A percentile compares a stretch with the other conserved stretches of the same genome.
Conservation (phyloP, 2,329 filamentous ascomycete species). For the Septoria petroselini region DNA sequence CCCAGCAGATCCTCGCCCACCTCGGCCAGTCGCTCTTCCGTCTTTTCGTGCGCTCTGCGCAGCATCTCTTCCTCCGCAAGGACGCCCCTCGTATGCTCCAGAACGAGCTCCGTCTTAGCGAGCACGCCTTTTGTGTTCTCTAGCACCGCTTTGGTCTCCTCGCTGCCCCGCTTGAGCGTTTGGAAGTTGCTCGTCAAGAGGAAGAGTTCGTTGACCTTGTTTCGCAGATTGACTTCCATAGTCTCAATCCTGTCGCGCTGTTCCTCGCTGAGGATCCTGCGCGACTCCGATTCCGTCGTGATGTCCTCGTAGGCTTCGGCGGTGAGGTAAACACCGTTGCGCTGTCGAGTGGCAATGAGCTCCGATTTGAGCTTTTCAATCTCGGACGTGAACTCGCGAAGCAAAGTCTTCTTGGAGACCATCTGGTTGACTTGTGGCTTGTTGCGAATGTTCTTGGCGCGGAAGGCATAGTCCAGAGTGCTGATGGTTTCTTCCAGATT, state of each 20-base stretch:
- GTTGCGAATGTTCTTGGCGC: constrained; percentile 97
- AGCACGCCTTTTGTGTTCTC: constrained; percentile 78
- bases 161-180: constrained; percentile 83
- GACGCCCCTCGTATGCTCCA: constrained; percentile 70
- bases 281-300: constrained; percentile 85
- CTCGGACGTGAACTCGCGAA: constrained; percentile 85
- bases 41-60: constrained; percentile 79
- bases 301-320: constrained; percentile 88
- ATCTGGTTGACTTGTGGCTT: constrained; percentile 93
- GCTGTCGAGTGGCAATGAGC: constrained; percentile 83
- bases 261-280: constrained; percentile 86
- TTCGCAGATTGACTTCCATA: constrained; percentile 82
- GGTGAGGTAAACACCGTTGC: constrained; percentile 91
- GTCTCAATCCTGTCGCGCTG: constrained; percentile 89
- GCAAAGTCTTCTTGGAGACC: constrained; percentile 86
- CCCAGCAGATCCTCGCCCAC: constrained; percentile 74
- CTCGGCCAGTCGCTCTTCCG: constrained; percentile 70
- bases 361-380: constrained; percentile 95
- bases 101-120: constrained; percentile 81
- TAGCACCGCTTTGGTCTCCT: constrained; percentile 67
- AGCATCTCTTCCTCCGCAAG: constrained; percentile 77
- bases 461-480: constrained; percentile 94
- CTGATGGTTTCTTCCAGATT: constrained; percentile 98
- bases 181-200: constrained; percentile 82
- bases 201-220: constrained; percentile 92